Evolutionary conservation across 768 basidiomycete genomes (phyloP), one percentile per base, ranked within the genome.

Genomic region (Gelatoporia subvermispora): DNA sequence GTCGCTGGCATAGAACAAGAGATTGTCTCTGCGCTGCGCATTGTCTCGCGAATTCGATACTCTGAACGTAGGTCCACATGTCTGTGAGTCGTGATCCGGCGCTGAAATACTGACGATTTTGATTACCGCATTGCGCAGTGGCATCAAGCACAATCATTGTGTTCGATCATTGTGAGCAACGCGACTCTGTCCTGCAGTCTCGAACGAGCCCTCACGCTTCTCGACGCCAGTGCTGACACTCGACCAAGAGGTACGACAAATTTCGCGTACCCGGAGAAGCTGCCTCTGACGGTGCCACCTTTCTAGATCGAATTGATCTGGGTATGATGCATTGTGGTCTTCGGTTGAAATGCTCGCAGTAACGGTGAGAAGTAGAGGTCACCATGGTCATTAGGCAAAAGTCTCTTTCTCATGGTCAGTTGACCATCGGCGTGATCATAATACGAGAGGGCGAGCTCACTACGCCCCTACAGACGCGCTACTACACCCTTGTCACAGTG

Each of bases 331-430:
- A 36, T 13, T 20, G 7, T 22, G 3, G 18, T 18, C 23, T n/a
- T 28, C 15, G 25, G 42, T 20, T 24, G 39, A 4, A 45, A n/a
- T 16, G 38, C 47, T 45, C 37, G 42, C 35, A 10, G 31, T 39
- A 1, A 35, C 20, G 20, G 38, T 31, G 21, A 10, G n/a, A 25
- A 40, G 4, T 52, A 81, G 79, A 72, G 65, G 55, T 72, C 76
- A 43, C 63, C 72, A n/a, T 81, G 78, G 78, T 76, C 78, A 13
- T 59, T 72, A 51, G 79, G 77, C 40, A 83, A 82, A 55, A 48
- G 56, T 22, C 55, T 83, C 49, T 83, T 83, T 62, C 59, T 83
- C 35, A 35, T 79, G 49, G 81, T 81, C 28, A 48, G 57, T 39
- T 28, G 24, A 8, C 2, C 24, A 15, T 36, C 42, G 41, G 20